Percentiles rank a stretch among this genome's conserved stretches.
phyloP scores from a whole-genome alignment of 2,329 filamentous ascomycete species.

The Xylariaceae sp. region DNA sequence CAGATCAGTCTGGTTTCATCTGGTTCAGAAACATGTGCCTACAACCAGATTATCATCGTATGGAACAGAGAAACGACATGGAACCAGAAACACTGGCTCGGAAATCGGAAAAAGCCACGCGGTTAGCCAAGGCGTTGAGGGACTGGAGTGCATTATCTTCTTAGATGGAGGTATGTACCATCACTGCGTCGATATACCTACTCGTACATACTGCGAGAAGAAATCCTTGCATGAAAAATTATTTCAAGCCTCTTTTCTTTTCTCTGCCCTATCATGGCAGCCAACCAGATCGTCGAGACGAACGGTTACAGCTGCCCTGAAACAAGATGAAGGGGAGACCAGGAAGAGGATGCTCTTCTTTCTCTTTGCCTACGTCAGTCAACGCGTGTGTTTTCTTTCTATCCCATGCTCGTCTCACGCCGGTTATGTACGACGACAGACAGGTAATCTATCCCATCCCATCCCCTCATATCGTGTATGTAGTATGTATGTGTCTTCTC shows the following conservation, averaged over 20 bases:
- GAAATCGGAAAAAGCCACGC: conserved; percentile 9
- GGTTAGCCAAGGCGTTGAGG: conserved; percentile 11
- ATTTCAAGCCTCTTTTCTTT: conserved; percentile 4
- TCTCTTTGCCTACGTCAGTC: neutral
- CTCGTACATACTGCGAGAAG: neutral
- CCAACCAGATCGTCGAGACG: conserved; percentile 8
- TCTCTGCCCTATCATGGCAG: neutral
- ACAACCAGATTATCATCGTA: too few relatives aligned
- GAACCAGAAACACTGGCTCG: conserved; percentile 2
- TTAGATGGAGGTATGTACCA: too few relatives aligned
- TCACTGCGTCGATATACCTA: too few relatives aligned
- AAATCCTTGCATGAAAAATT: neutral
- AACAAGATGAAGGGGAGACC: conserved; percentile 11
- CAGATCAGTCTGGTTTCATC: neutral
- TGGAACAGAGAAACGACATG: too few relatives aligned
- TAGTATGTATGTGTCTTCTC: too few relatives aligned
- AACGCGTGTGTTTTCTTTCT: neutral
- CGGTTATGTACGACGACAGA: neutral
- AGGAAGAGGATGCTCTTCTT: neutral
- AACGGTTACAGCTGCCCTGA: conserved; percentile 3
- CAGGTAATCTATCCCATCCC: too few relatives aligned
- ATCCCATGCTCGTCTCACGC: neutral
- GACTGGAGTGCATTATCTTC: conserved; percentile 18
- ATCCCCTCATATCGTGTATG: too few relatives aligned
- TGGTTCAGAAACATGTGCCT: neutral